Evolutionary conservation across 345 rosid species (phyloP), one percentile per base, ranked within the genome.

Genomic region (Barbarea vulgaris): DNA sequence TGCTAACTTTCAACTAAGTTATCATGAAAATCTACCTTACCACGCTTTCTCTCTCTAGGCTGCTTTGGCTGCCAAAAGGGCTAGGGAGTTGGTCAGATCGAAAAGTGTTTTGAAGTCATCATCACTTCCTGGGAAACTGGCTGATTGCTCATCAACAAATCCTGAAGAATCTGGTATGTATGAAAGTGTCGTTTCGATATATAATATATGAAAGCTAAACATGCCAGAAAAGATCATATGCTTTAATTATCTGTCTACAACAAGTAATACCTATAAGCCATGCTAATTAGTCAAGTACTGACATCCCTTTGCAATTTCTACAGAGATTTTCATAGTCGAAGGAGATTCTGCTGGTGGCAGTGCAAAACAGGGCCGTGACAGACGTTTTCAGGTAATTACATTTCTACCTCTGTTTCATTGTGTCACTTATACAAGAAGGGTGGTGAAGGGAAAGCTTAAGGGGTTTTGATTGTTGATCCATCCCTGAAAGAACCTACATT

Each of bases 291-390:
- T 62, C 34, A 74, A 74, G 66, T 55, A 69, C 2, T 76, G 33
- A 77, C 67, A 65, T 64, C 36, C 54, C 18, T 72, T 58, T 51
- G 41, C 64, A 39, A 65, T 51, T 22, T 50, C 47, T 83, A 57
- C 85, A 95, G 99, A 95, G 80, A 95, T 95, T 74, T 95, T 95
- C 74, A 93, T 95, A 65, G 99, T 95, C 6, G 99, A 95, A 81
- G 99, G 99, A 54, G 98, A 95, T 81, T 95, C 99, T 41, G 99
- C 99, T 50, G 99, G 99, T 50, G 98, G 98, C 74, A 95, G 99
- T 85, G 99, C 99, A 68, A 95, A 95, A 82, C 99, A 93, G 70
- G 99, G 99, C 64, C 97, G 99, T 61, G 98, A 95, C 81, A 86
- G 99, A 77, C 88, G 96, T 34, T 93, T 93, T 81, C 99, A 95